Conservation (phyloP, 1,139 yeast species). For the Yamadazyma blattariae region DNA sequence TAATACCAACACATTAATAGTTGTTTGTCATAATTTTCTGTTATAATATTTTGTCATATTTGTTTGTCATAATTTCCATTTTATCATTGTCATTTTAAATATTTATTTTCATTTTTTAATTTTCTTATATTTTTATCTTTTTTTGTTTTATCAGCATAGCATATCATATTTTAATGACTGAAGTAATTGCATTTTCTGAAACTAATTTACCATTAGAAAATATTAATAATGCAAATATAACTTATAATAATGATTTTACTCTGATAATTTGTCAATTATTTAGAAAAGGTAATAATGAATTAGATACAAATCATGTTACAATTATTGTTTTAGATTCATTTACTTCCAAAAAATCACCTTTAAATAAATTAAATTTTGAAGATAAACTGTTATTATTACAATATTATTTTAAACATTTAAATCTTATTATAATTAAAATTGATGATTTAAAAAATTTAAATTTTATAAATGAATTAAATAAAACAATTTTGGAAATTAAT, state of each 20-base stretch:
- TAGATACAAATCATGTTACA: constrained; percentile 34
- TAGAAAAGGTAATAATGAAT: constrained; percentile 32
- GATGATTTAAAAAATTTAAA: constrained; percentile 5
- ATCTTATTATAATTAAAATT: constrained; percentile 29
- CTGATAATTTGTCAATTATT: constrained; percentile 25
- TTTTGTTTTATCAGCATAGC: too few species aligned
- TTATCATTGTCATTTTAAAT: too few species aligned
- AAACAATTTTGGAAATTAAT: constrained; percentile 25
- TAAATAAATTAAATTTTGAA: constrained; percentile 20
- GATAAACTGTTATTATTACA: constrained; percentile 33
- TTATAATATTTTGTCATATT: too few species aligned
- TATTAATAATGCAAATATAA: background rate
- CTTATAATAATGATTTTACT: constrained; percentile 6
- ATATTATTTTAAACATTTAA: constrained; percentile 43
- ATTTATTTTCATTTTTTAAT: too few species aligned
- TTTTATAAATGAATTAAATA: constrained; percentile 20
- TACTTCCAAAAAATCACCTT: background rate
- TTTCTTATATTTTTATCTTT: too few species aligned
- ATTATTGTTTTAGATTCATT: constrained; percentile 26
- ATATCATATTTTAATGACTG: constrained; percentile 8
- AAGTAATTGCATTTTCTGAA: constrained; percentile 6
- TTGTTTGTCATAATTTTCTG: too few species aligned
- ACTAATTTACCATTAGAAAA: background rate
- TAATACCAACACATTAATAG: too few species aligned
- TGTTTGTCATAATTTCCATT: too few species aligned